phyloP scores from a whole-genome alignment of 306 rosid species.

The Oemleria cerasiformis region DNA sequence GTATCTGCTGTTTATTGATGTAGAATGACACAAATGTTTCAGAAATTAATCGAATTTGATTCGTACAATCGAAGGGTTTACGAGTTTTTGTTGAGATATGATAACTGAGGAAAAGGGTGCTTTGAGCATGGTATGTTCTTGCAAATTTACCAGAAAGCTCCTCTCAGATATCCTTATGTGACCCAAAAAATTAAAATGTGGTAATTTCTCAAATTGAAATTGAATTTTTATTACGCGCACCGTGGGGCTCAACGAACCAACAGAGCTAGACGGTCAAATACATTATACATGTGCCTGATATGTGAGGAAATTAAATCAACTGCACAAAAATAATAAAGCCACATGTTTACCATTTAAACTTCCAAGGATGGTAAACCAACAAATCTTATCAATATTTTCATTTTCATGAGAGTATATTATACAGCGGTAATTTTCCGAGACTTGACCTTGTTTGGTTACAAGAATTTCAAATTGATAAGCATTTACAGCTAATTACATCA shows the following conservation, averaged over 20 bases:
- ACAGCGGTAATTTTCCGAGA: background rate
- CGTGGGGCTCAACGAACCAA: no score
- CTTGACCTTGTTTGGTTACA: background rate
- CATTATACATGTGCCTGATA: no score
- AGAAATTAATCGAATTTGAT: slow-evolving; percentile 11
- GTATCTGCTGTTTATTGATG: slow-evolving; percentile 21
- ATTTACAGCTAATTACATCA: slow-evolving; percentile 72
- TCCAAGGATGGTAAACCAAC: background rate
- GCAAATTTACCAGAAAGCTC: background rate
- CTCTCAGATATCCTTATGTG: background rate
- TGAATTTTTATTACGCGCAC: no score
- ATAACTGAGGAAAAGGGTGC: slow-evolving; percentile 12
- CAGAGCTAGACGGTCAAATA: no score
- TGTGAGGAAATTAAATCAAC: no score
- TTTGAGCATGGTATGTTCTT: background rate
- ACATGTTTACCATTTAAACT: background rate
- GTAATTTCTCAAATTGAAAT: no score
- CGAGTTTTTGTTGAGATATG: slow-evolving; percentile 13
- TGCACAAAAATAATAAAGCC: background rate
- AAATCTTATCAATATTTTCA: background rate
- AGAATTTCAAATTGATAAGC: slow-evolving; percentile 48
- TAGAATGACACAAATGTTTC: slow-evolving; percentile 15
- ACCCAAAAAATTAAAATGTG: no score
- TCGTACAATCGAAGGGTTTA: slow-evolving; percentile 12
- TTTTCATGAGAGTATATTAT: background rate